Conservation (phyloP, 495 filamentous ascomycete genomes). For the Viridothelium virens region DNA sequence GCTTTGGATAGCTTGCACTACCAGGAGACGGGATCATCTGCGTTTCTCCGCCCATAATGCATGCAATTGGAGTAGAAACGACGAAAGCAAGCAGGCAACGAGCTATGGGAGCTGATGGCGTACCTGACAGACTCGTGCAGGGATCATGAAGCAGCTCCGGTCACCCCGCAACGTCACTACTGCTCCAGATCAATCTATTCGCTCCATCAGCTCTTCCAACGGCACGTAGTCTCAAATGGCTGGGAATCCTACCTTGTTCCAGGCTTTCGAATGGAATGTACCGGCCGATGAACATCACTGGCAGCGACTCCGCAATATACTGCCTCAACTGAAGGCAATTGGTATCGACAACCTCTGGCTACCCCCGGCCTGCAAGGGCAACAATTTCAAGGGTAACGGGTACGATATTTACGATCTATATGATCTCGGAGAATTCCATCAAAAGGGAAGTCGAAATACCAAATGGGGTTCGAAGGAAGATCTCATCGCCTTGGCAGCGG, state of each 20-base stretch:
- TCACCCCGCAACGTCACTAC: background rate
- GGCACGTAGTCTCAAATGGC: constrained; percentile 29
- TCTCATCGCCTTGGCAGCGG: constrained; percentile 44
- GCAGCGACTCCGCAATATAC: constrained; percentile 47
- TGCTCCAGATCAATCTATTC: no score
- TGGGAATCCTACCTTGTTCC: constrained; percentile 57
- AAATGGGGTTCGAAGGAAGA: constrained; percentile 68
- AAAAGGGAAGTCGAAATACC: constrained; percentile 55
- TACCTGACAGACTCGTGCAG: constrained; percentile 5
- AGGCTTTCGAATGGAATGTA: constrained; percentile 71
- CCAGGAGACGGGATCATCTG: constrained; percentile 27
- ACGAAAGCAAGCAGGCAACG: background rate
- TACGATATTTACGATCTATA: constrained; percentile 74
- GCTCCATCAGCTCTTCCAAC: background rate
- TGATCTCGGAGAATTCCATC: constrained; percentile 69
- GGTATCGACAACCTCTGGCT: constrained; percentile 65
- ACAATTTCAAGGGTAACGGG: constrained; percentile 54
- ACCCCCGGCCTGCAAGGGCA: constrained; percentile 66
- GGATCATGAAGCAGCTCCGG: constrained; percentile 4
- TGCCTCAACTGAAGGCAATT: constrained; percentile 50
- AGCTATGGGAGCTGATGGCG: background rate
- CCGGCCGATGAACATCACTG: constrained; percentile 55
- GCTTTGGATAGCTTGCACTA: constrained; percentile 44
- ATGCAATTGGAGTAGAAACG: background rate
- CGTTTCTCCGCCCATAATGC: constrained; percentile 40